These are phyloP conservation scores for Suhomyces kunorum DNA, from an alignment of 1,139 yeast species.

Conservation along the genomic window DNA sequence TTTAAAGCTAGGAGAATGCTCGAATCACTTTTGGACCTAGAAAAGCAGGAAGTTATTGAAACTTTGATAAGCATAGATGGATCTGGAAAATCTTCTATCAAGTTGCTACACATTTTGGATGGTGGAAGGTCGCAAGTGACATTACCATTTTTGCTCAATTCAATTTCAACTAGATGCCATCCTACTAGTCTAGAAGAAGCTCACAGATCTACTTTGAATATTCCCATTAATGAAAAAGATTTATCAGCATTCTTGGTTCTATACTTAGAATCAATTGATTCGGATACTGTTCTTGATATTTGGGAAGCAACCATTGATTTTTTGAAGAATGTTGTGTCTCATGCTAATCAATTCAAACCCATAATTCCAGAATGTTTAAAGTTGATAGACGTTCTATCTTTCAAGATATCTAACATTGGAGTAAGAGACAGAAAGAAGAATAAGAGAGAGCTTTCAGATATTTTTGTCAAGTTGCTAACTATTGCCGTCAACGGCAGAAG, in stretches of 20 bases:
- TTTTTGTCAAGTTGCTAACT: constrained; percentile 57
- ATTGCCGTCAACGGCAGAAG: constrained; percentile 24
- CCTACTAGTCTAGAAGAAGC: constrained; percentile 35
- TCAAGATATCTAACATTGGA: constrained; percentile 57
- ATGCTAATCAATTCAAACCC: constrained; percentile 48
- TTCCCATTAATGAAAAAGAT: constrained; percentile 41
- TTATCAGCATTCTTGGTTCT: constrained; percentile 54
- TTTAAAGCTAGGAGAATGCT: constrained; percentile 69
- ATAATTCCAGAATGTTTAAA: constrained; percentile 55
- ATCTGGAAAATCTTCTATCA: constrained; percentile 29
- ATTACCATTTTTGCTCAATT: constrained; percentile 63
- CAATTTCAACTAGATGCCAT: constrained; percentile 45
- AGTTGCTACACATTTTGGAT: constrained; percentile 73
- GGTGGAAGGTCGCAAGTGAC: constrained; percentile 81
- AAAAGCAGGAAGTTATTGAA: constrained; percentile 74
- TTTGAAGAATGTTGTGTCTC: constrained; percentile 56
- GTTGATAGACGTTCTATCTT: constrained; percentile 52
- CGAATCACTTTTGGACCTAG: constrained; percentile 67
- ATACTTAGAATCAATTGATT: constrained; percentile 66
- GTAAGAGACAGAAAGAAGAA: constrained; percentile 62
- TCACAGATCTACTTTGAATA: constrained; percentile 45
- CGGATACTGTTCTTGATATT: constrained; percentile 74
- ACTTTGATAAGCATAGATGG: constrained; percentile 49
- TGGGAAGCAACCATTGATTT: constrained; percentile 62
- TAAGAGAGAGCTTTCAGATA: constrained; percentile 67